A percentile compares a stretch with the other conserved stretches of the same genome.
Evolutionary conservation across 2,329 filamentous ascomycete species (phyloP).

Genomic region (Fusarium nisikadoi): DNA sequence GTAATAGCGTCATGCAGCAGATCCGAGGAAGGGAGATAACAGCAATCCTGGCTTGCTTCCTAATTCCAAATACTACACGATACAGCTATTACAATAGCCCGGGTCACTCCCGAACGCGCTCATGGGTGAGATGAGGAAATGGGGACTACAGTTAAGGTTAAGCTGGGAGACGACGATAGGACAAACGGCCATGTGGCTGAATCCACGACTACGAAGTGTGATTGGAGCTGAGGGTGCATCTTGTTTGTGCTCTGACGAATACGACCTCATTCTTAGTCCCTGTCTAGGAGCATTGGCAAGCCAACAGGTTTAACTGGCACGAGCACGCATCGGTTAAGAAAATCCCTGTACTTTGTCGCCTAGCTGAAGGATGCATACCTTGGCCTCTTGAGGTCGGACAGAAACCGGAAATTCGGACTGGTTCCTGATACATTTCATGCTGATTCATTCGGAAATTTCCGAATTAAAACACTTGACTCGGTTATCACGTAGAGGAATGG

Average conservation of each 20-base stretch:
- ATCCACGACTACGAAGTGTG: no score
- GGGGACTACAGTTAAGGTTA: neutral
- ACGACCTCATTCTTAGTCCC: neutral
- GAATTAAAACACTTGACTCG: accelerated
- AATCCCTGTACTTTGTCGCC: neutral
- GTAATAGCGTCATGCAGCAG: neutral
- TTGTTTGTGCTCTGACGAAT: neutral
- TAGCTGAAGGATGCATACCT: neutral
- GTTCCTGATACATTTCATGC: accelerated
- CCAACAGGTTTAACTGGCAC: neutral
- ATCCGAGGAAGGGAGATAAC: neutral
- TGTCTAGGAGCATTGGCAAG: neutral
- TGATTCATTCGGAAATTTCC: neutral
- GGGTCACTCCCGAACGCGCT: neutral
- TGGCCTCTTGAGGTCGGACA: neutral
- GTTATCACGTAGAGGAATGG: accelerated
- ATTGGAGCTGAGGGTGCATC: no score
- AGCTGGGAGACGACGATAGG: no score
- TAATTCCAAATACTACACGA: neutral
- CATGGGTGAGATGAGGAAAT: accelerated
- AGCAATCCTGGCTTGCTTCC: neutral
- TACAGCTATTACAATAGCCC: accelerated
- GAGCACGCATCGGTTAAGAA: neutral
- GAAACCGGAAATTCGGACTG: neutral
- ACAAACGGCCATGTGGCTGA: no score